Percentiles rank a stretch among this genome's conserved stretches.
Evolutionary conservation across 208 protist species (phyloP).

Genomic region (Angomonas ambiguus): DNA sequence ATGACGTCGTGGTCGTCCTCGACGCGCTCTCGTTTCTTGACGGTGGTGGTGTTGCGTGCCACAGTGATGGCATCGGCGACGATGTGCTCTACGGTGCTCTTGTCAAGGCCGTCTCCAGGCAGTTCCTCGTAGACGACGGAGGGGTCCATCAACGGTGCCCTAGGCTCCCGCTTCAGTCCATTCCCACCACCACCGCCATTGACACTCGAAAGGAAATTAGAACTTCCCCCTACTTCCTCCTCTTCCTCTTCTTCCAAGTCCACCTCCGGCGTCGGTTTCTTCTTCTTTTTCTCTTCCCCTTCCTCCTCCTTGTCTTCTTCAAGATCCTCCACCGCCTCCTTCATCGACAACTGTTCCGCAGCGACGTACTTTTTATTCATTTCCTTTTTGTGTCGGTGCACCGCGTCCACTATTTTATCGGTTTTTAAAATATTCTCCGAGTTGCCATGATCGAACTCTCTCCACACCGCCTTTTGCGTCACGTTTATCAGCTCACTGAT

Average conservation of each 20-base stretch:
- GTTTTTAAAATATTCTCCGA: slow-evolving; percentile 55
- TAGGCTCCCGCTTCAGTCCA: neutral
- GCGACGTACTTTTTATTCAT: slow-evolving; percentile 70
- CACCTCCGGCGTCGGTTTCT: neutral
- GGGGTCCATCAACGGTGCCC: neutral
- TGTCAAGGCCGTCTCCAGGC: slow-evolving; percentile 49
- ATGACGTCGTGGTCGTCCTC: neutral
- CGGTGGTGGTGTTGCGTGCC: neutral
- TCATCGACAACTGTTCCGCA: slow-evolving; percentile 22
- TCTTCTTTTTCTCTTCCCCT: neutral
- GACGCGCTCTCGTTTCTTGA: neutral
- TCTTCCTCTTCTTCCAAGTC: slow-evolving; percentile 17
- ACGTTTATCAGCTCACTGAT: slow-evolving; percentile 66
- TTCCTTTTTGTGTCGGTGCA: slow-evolving; percentile 58
- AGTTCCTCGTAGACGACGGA: slow-evolving; percentile 41
- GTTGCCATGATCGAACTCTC: slow-evolving; percentile 47
- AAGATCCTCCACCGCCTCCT: neutral
- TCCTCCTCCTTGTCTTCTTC: slow-evolving; percentile 14
- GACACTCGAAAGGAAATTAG: slow-evolving; percentile 1
- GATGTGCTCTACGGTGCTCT: slow-evolving; percentile 26
- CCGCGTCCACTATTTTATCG: slow-evolving; percentile 44
- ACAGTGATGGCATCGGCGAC: slow-evolving; percentile 25
- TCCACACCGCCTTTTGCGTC: slow-evolving; percentile 72
- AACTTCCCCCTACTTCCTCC: slow-evolving; percentile 5
- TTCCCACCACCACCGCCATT: neutral